Conservation (phyloP, 202 grass and related monocot species). For the Panicum hallii region DNA sequence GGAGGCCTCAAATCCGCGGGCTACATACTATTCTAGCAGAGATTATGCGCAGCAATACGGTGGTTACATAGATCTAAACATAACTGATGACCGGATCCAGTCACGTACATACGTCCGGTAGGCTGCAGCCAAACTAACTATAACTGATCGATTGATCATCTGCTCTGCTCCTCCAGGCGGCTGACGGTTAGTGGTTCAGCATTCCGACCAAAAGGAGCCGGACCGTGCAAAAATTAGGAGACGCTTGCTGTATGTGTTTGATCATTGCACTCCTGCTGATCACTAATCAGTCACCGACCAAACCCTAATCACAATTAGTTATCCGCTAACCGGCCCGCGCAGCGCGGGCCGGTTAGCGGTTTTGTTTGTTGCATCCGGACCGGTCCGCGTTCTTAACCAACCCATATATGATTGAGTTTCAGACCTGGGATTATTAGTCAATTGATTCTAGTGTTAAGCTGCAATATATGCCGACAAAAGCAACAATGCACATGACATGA, state of each 20-base stretch:
- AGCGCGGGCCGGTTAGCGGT: neutral
- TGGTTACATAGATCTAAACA: no score
- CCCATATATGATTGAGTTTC: neutral
- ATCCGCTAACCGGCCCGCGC: neutral
- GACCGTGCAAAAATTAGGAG: neutral
- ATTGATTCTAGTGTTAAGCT: neutral
- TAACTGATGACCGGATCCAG: neutral
- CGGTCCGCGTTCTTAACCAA: neutral
- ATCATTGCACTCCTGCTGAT: neutral
- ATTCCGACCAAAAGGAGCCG: conserved; percentile 17
- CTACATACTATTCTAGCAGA: no score
- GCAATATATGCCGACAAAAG: no score
- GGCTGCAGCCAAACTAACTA: neutral
- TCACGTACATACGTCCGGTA: neutral
- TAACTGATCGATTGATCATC: no score
- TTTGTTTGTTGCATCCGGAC: neutral
- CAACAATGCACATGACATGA: neutral
- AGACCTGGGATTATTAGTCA: neutral
- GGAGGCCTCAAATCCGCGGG: no score
- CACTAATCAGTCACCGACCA: neutral
- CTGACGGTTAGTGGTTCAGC: conserved; percentile 29
- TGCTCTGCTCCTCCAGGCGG: neutral
- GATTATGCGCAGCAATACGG: no score
- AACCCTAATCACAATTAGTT: neutral
- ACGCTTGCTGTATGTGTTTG: neutral